These are phyloP conservation scores for Wickerhamomyces queroliae DNA, from an alignment of 805 yeast species.

Conservation along the genomic window DNA sequence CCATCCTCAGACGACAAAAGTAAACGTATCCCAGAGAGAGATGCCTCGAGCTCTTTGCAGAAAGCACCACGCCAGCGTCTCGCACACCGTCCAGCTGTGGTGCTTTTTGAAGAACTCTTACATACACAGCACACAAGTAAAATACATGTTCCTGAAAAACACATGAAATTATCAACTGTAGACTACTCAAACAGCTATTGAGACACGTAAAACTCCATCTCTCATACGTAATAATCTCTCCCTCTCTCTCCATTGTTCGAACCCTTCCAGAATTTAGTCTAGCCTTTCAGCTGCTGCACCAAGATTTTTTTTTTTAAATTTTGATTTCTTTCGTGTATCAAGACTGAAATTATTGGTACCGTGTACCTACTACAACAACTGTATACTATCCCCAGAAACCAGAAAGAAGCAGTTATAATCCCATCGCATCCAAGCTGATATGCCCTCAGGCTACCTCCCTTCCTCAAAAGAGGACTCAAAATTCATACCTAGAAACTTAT, in stretches of 20 bases:
- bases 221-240: too few species aligned
- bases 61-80: not conserved
- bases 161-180: too few species aligned
- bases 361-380: too few species aligned
- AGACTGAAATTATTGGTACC: too few species aligned
- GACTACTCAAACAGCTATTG: too few species aligned
- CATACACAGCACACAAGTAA: not conserved
- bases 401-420: not conserved
- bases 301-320: too few species aligned
- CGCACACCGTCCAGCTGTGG: not conserved
- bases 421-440: not conserved
- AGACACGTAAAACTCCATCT: too few species aligned
- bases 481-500: conserved; percentile 1
- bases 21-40: conserved; percentile 52
- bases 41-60: conserved; percentile 9
- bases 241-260: too few species aligned
- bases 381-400: too few species aligned
- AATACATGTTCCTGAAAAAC: not conserved
- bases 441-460: not conserved
- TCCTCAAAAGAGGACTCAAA: not conserved
- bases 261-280: too few species aligned
- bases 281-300: too few species aligned
- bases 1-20: conserved; percentile 34
- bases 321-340: too few species aligned
- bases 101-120: not conserved